Evolutionary conservation across 2,329 filamentous ascomycete species (phyloP), one percentile per base, ranked within the genome.

Genomic region (Clonostachys rhizophaga): DNA sequence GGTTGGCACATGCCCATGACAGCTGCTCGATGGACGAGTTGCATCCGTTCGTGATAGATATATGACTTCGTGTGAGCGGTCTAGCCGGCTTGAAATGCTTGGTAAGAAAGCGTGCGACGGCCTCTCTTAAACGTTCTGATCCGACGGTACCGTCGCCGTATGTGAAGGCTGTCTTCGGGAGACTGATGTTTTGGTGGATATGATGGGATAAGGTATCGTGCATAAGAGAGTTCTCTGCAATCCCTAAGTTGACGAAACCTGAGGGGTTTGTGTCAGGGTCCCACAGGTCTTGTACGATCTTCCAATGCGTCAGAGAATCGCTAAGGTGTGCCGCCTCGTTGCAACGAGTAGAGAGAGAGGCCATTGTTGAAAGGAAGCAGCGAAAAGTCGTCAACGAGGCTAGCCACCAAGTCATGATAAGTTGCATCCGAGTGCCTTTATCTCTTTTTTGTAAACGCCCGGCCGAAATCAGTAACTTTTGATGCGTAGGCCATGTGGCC

Each of bases 181-280:
- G 48, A 6, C 65, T 54, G 7, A 71, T 52, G 42, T 69, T 67
- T 3, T 54, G 52, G 53, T 73, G 69, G 33, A 70, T 61, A 48
- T 71, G 71, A 16, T 67, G 53, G 3, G 66, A 56, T 5, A 79
- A 62, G 5, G 63, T 54, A 16, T 66, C 54, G 47, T 78, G 75
- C 74, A 79, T 76, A 40, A 79, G 65, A 1, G 60, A 58, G 54
- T 79, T 79, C 55, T 79, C 76, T 7, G 76, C 76, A 2, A 78
- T 63, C 1, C 75, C 75, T 1, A 79, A 64, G 48, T 69, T 76
- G 36, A 78, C 59, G 49, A 70, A 75, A 20, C 75, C 75, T 13
- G 58, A 52, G 0, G 70, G 67, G 45, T 74, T 74, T 4, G 58
- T 52, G 5, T 54, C 43, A 1, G 68, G 64, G 46, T 74, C 52